Conservation (phyloP, 805 yeast genomes). For the Candida insectalens region DNA sequence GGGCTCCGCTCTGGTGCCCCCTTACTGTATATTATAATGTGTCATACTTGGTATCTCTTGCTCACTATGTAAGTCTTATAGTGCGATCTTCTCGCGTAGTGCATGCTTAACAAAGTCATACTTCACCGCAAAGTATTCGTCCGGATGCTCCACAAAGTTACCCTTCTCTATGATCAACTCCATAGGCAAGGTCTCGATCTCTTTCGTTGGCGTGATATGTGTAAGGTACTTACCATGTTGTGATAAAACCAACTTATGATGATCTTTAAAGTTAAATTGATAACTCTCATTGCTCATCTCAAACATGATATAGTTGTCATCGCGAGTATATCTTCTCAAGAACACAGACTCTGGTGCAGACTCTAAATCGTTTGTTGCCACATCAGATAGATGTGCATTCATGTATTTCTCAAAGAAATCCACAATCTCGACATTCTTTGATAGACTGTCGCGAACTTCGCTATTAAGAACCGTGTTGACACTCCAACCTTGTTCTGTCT, state of each 20-base stretch:
- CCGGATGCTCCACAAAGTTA: constrained; percentile 31
- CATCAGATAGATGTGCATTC: constrained; percentile 82
- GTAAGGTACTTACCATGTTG: constrained; percentile 69
- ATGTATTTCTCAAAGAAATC: constrained; percentile 85
- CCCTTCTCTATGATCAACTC: constrained; percentile 38
- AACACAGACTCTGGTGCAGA: constrained; percentile 56
- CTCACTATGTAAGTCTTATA: too few species aligned
- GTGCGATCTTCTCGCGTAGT: constrained; percentile 32
- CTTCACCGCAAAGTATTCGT: constrained; percentile 36
- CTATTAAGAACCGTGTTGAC: constrained; percentile 35
- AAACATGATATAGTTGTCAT: constrained; percentile 78
- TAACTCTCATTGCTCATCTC: constrained; percentile 85
- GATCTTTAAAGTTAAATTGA: constrained; percentile 94
- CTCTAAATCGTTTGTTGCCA: constrained; percentile 37
- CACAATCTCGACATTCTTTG: constrained; percentile 74
- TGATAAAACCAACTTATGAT: constrained; percentile 76
- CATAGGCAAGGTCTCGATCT: constrained; percentile 56
- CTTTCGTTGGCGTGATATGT: constrained; percentile 70
- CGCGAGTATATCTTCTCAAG: constrained; percentile 75
- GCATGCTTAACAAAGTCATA: constrained; percentile 58
- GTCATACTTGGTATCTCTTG: too few species aligned
- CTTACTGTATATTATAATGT: too few species aligned
- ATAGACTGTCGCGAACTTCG: constrained; percentile 36
- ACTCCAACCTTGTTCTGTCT: constrained; percentile 42
- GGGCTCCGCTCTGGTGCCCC: too few species aligned